phyloP scores from a whole-genome alignment of 495 filamentous ascomycete genomes.

The Penicillium coprophilum region DNA sequence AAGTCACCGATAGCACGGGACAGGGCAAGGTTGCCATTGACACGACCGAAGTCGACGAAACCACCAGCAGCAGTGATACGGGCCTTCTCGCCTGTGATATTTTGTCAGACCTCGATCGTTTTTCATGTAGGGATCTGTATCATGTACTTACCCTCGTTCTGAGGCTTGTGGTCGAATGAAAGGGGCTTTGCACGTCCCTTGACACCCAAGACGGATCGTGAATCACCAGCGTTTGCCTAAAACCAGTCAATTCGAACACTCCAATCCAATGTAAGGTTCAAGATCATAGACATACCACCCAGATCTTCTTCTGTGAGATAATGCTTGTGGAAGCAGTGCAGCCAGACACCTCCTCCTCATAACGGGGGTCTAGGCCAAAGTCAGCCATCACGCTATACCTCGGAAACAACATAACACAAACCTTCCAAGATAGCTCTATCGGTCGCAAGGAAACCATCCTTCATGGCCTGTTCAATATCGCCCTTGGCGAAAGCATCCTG shows the following conservation, averaged over 20 bases:
- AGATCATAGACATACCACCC: conserved; percentile 68
- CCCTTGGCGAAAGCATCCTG: conserved; percentile 89
- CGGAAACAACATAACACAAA: conserved; percentile 45
- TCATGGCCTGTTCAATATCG: conserved; percentile 91
- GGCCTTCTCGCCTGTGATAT: conserved; percentile 79
- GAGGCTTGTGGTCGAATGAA: conserved; percentile 97
- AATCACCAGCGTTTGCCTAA: conserved; percentile 96
- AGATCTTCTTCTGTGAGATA: conserved; percentile 88
- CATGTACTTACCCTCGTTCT: conserved; percentile 78
- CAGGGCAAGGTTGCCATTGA: conserved; percentile 97
- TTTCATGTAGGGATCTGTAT: neutral
- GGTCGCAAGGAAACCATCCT: conserved; percentile 95
- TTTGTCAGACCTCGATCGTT: conserved; percentile 18
- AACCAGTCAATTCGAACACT: conserved; percentile 14
- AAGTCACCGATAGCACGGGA: conserved; percentile 98
- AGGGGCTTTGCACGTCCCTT: conserved; percentile 96
- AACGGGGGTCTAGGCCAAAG: conserved; percentile 75
- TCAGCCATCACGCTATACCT: conserved; percentile 2
- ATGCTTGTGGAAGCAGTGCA: conserved; percentile 92
- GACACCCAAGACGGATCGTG: conserved; percentile 86
- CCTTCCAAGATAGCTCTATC: conserved; percentile 94
- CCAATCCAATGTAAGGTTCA: neutral
- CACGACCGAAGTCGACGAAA: conserved; percentile 97
- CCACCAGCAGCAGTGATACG: conserved; percentile 93
- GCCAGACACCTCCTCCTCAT: conserved; percentile 96